A percentile compares a stretch with the other conserved stretches of the same genome.
phyloP scores from a whole-genome alignment of 108 stramenopile species.

The Stephanodiscus triporus region DNA sequence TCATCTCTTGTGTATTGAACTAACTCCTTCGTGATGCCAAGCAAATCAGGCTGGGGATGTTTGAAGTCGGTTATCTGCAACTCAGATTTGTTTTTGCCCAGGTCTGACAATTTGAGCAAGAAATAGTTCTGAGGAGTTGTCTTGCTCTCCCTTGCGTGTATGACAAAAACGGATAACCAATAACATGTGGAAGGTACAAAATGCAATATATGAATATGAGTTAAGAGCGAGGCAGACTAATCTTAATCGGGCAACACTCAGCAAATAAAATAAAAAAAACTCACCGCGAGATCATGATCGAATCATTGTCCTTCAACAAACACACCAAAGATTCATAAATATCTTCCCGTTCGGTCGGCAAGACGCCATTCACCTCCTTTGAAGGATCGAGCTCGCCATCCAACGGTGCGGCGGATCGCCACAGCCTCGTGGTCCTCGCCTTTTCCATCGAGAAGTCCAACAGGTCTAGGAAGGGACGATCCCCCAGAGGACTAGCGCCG shows the following conservation, averaged over 20 bases:
- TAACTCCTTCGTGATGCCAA: conserved; percentile 52
- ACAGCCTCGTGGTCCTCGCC: conserved; percentile 35
- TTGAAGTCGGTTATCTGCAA: conserved; percentile 46
- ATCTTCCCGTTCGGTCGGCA: conserved; percentile 48
- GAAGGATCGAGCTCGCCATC: conserved; percentile 50
- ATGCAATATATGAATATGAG: too few relatives aligned
- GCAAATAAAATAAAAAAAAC: too few relatives aligned
- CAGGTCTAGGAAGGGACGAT: conserved; percentile 53
- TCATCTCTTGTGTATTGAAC: conserved; percentile 55
- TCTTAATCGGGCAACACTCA: too few relatives aligned
- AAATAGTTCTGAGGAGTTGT: conserved; percentile 48
- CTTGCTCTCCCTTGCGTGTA: conserved; percentile 32
- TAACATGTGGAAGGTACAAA: too few relatives aligned
- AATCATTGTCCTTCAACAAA: conserved; percentile 47
- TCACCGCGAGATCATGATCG: conserved; percentile 38
- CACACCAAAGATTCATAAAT: conserved; percentile 46
- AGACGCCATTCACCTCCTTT: conserved; percentile 43
- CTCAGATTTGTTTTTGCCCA: conserved; percentile 13
- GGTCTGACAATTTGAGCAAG: conserved; percentile 33
- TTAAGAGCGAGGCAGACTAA: too few relatives aligned
- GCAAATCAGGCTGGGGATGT: conserved; percentile 54
- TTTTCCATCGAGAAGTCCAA: conserved; percentile 35
- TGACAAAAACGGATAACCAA: too few relatives aligned
- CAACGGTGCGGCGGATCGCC: conserved; percentile 45
- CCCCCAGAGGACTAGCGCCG: conserved; percentile 51